phyloP scores from a whole-genome alignment of 2,329 filamentous ascomycete species.

The Ceratocystis variospora region DNA sequence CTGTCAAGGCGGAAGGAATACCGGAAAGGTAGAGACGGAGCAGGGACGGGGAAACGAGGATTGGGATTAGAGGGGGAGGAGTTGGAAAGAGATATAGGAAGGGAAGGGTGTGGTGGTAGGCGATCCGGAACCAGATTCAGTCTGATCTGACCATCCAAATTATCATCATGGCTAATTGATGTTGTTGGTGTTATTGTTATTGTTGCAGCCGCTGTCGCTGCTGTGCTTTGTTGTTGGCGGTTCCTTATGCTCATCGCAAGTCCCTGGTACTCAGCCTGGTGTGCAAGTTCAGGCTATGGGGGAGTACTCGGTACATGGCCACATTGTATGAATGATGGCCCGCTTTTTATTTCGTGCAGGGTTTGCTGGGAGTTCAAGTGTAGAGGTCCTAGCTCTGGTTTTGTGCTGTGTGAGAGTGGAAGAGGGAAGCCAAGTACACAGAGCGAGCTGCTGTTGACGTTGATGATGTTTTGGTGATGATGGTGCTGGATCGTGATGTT shows the following conservation, averaged over 20 bases:
- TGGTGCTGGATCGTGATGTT: too few species aligned
- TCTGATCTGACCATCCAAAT: too few species aligned
- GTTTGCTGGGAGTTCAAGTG: background rate
- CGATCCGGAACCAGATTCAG: too few species aligned
- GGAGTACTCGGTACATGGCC: background rate
- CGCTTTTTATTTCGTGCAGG: background rate
- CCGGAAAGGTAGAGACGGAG: slow-evolving; percentile 1
- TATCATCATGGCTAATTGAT: background rate
- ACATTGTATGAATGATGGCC: background rate
- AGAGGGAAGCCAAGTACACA: background rate
- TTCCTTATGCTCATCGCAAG: background rate
- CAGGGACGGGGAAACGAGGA: background rate
- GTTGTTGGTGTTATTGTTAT: background rate
- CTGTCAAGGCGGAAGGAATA: background rate
- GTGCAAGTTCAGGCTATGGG: background rate
- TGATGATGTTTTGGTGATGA: too few species aligned
- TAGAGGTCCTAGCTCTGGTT: background rate
- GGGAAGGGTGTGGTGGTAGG: too few species aligned
- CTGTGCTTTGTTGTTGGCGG: background rate
- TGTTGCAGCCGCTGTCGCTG: background rate
- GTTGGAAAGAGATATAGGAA: background rate
- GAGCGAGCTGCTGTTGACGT: background rate
- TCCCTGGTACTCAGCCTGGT: background rate
- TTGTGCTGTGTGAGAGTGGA: background rate
- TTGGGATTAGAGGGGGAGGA: background rate